phyloP scores from a whole-genome alignment of 176 grass and related monocot genomes.

The Aegilops bicornis region DNA sequence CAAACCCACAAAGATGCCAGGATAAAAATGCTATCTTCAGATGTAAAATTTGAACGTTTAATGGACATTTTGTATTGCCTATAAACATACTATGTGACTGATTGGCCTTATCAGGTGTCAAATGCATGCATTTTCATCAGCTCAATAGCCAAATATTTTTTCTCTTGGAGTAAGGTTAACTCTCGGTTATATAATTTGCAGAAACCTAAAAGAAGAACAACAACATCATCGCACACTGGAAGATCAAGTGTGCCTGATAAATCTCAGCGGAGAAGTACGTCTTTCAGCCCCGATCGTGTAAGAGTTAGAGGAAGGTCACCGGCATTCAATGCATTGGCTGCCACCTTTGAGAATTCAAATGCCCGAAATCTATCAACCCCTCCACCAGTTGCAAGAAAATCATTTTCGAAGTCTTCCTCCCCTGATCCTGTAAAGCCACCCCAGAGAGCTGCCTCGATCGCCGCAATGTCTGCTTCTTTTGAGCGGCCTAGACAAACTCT shows the following conservation, averaged over 20 bases:
- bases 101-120: not conserved
- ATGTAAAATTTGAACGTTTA: not conserved
- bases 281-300: constrained; percentile 93
- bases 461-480: constrained; percentile 69
- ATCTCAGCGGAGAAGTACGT: constrained; percentile 97
- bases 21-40: not conserved
- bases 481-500: constrained; percentile 80
- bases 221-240: constrained; percentile 66
- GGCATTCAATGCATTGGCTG: constrained; percentile 93
- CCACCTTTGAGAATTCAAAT: constrained; percentile 92
- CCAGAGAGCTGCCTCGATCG: constrained; percentile 59
- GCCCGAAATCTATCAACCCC: constrained; percentile 91
- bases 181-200: constrained; percentile 33
- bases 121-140: not conserved
- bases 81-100: constrained; percentile 5
- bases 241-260: constrained; percentile 84
- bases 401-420: constrained; percentile 45
- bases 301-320: constrained; percentile 95
- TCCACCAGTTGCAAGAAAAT: constrained; percentile 77
- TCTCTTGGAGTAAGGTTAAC: constrained; percentile 31
- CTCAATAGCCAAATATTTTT: constrained; percentile 9
- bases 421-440: constrained; percentile 65
- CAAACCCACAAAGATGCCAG: not conserved
- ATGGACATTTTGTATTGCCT: not conserved
- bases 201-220: constrained; percentile 88